Evolutionary conservation across 495 filamentous ascomycete species (phyloP), one percentile per base, ranked within the genome.

Genomic region (Penicillium canescens): DNA sequence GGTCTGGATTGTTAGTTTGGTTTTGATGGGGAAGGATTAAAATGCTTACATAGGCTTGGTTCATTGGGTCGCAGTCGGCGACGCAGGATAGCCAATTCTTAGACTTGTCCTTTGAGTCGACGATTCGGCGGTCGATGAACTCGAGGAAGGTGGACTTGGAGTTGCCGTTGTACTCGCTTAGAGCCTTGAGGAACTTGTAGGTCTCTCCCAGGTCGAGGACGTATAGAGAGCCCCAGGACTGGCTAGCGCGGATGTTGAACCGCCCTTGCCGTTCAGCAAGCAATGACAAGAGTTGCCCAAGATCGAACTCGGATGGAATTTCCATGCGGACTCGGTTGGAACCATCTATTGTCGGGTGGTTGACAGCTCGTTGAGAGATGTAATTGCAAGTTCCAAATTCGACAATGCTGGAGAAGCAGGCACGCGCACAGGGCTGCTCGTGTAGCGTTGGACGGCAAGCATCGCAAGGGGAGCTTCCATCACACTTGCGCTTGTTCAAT

Each of bases 371-470:
- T 77, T 80, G 77, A 42, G 76, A 80, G 45, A 80, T 73, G 49
- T 78, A 78, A 45, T 80, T 80, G 64, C 75, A 78, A 3, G 74
- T 78, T 50, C 72, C 77, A 45, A 73, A 75, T 58, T 78, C 75
- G n/a, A 80, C 76, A 52, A 80, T 75, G 51, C 67, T 78, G 14
- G 72, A 61, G 56, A 80, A 80, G 50, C 76, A 73, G 21, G 76
- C 76, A 34, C 71, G 68, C 6, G 73, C 75, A 56, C 77, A 80
- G 5, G 76, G 75, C 45, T 78, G 76, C 47, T 77, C 73, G 52
- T 77, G 70, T 14, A 77, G 63, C 9, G 73, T 78, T 4, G 74
- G 73, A 7, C 72, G 72, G 49, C 77, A 80, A 18, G 74, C 77
- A 50, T 76, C 75, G 56, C 77, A 80, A 8, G 77, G 77, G 40